These are phyloP conservation scores for Cadophora luteo-olivacea DNA, from an alignment of 2,329 filamentous ascomycete genomes.

Conservation along the genomic window DNA sequence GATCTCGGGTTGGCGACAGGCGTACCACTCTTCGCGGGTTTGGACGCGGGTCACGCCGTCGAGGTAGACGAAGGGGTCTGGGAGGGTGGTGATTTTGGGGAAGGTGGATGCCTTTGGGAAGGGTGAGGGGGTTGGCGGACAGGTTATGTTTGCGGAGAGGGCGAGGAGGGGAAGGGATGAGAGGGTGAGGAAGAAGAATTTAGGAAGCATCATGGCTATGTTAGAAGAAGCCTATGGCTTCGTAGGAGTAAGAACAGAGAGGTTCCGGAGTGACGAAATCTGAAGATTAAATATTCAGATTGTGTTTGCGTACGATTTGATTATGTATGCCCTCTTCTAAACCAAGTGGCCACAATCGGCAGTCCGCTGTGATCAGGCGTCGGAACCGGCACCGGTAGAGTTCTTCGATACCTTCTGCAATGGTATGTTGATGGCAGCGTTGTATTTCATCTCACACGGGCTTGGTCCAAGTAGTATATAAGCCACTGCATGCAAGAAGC, in stretches of 20 bases:
- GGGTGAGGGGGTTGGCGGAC: slow-evolving; percentile 31
- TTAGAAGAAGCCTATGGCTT: background rate
- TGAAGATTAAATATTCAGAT: background rate
- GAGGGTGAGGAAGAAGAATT: background rate
- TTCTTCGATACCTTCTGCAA: background rate
- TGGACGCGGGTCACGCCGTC: slow-evolving; percentile 51
- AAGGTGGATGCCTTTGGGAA: slow-evolving; percentile 28
- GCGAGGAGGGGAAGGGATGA: background rate
- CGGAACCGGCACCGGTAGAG: background rate
- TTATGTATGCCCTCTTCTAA: background rate
- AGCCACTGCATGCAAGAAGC: background rate
- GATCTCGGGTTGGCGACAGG: slow-evolving; percentile 57
- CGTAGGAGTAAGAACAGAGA: background rate
- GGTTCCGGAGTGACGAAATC: no score
- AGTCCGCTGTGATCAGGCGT: background rate
- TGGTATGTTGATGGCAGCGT: background rate
- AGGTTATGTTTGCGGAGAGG: slow-evolving; percentile 18
- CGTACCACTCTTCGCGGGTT: slow-evolving; percentile 55
- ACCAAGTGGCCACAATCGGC: background rate
- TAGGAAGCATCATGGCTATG: background rate
- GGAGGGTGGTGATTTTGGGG: slow-evolving; percentile 28
- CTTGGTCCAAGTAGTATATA: background rate
- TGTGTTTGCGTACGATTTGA: background rate
- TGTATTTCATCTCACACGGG: background rate
- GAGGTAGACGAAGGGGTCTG: slow-evolving; percentile 34